Conservation (phyloP, 495 filamentous ascomycete species). For the Monascus purpureus region DNA sequence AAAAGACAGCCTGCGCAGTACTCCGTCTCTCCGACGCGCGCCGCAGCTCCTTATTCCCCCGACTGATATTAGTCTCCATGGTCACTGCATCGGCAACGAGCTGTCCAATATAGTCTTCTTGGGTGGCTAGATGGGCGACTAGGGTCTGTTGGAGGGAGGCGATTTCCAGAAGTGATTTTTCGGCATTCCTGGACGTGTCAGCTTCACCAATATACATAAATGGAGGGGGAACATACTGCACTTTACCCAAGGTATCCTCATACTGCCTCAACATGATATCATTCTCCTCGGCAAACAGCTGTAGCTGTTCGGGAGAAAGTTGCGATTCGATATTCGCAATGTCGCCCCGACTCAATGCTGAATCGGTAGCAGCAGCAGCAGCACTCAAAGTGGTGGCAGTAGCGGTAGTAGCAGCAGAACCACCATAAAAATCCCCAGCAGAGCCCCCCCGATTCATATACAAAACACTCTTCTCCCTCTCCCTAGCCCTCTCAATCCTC, state of each 20-base stretch:
- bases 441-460: constrained; percentile 37
- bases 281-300: constrained; percentile 90
- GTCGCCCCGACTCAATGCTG: constrained; percentile 25
- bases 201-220: constrained; percentile 1
- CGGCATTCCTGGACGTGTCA: constrained; percentile 50
- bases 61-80: constrained; percentile 73
- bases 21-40: constrained; percentile 66
- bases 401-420: not conserved
- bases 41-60: constrained; percentile 85
- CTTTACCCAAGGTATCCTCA: constrained; percentile 81
- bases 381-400: not conserved
- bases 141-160: constrained; percentile 83
- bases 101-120: constrained; percentile 76
- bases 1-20: constrained; percentile 81
- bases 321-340: constrained; percentile 40
- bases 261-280: constrained; percentile 83
- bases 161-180: constrained; percentile 85
- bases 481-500: constrained; percentile 64
- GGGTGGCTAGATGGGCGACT: constrained; percentile 66
- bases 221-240: constrained; percentile 47
- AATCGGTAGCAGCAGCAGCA: constrained; percentile 4
- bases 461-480: constrained; percentile 77
- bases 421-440: constrained; percentile 1
- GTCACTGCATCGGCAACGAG: constrained; percentile 71
- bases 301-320: constrained; percentile 68